Percentiles rank a stretch among this genome's conserved stretches.
Evolutionary conservation across 768 basidiomycete genomes (phyloP).

Genomic region (Rhodosporidiobolus odoratus): DNA sequence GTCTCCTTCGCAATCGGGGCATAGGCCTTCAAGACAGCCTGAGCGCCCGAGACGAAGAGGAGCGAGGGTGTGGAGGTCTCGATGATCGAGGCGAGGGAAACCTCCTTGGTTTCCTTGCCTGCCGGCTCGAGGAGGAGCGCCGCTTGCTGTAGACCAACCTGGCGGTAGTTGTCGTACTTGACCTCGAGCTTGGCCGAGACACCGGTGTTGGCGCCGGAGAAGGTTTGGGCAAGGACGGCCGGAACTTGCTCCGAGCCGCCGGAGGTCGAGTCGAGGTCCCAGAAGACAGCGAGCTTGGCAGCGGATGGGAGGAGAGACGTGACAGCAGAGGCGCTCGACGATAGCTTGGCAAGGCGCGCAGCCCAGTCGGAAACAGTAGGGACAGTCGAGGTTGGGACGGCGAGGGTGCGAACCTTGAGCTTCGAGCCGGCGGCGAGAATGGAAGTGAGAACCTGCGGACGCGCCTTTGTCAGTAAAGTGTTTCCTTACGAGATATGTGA

Average conservation of each 20-base stretch:
- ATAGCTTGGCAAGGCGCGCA: constrained; percentile 58
- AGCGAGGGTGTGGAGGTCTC: constrained; percentile 55
- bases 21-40: constrained; percentile 66
- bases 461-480: constrained; percentile 41
- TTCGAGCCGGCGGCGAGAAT: constrained; percentile 42
- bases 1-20: constrained; percentile 61
- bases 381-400: constrained; percentile 41
- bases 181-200: constrained; percentile 61
- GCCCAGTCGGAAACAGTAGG: constrained; percentile 42
- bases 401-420: constrained; percentile 39
- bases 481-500: constrained; percentile 4
- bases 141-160: constrained; percentile 64
- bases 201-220: constrained; percentile 52
- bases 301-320: constrained; percentile 48
- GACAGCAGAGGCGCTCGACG: constrained; percentile 55
- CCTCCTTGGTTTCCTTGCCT: constrained; percentile 48
- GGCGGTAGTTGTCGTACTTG: constrained; percentile 70
- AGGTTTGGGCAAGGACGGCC: constrained; percentile 51
- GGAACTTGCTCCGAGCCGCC: constrained; percentile 37
- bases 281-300: constrained; percentile 46
- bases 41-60: constrained; percentile 71
- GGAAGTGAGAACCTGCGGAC: constrained; percentile 31
- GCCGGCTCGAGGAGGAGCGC: constrained; percentile 59
- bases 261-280: constrained; percentile 39
- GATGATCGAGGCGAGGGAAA: constrained; percentile 27